Percentiles rank a stretch among this genome's conserved stretches.
Evolutionary conservation across 768 basidiomycete species (phyloP).

Genomic region (Auricularia sp.): DNA sequence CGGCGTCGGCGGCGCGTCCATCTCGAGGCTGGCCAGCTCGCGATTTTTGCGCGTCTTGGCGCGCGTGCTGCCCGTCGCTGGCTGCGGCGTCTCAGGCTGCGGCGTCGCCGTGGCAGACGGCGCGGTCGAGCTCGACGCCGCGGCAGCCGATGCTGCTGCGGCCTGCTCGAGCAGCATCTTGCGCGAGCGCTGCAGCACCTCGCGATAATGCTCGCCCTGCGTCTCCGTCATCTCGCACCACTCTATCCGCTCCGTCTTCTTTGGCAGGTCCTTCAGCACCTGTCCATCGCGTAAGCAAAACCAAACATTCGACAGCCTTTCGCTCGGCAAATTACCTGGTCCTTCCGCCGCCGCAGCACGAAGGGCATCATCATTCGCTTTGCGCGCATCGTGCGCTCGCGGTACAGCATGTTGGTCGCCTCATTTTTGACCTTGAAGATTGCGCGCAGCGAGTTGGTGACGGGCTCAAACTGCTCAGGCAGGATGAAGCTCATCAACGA

Average conservation of each 20-base stretch:
- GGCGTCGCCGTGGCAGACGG: conserved; percentile 17
- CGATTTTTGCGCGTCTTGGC: conserved; percentile 20
- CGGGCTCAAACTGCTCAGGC: conserved; percentile 75
- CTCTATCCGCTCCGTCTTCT: conserved; percentile 86
- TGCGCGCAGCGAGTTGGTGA: conserved; percentile 68
- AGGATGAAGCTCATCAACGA: conserved; percentile 97
- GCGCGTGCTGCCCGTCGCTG: conserved; percentile 22
- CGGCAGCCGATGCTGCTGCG: conserved; percentile 16
- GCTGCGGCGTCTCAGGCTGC: conserved; percentile 14
- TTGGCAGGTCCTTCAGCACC: conserved; percentile 89
- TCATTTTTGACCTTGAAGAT: conserved; percentile 98
- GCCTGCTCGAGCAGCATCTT: conserved; percentile 56
- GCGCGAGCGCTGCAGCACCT: conserved; percentile 75
- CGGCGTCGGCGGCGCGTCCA: conserved; percentile 21
- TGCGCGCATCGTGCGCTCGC: conserved; percentile 87
- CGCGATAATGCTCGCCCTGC: conserved; percentile 76
- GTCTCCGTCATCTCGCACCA: conserved; percentile 88
- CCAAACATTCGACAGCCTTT: too few relatives aligned
- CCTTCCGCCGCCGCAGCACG: conserved; percentile 91
- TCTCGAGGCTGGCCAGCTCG: conserved; percentile 2
- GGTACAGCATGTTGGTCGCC: conserved; percentile 77
- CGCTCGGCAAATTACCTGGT: conserved; percentile 45
- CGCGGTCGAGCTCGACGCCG: conserved; percentile 13
- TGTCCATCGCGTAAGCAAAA: conserved; percentile 19
- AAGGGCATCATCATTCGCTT: conserved; percentile 99